These are phyloP conservation scores for Tetrahymena malaccensis DNA, from an alignment of 73 alveolate species.

Conservation along the genomic window DNA sequence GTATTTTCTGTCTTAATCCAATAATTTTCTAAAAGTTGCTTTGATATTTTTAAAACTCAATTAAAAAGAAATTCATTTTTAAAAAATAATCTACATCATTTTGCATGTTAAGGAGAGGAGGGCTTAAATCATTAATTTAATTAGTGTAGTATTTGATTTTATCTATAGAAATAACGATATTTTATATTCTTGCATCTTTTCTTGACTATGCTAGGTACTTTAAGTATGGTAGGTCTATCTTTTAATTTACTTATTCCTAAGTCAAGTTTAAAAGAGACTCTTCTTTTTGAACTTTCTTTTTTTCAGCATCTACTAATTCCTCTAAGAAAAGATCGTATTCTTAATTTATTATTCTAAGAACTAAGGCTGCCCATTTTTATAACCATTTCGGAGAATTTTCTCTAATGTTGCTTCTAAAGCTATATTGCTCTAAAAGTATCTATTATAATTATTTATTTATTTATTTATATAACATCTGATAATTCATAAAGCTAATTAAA, in stretches of 20 bases:
- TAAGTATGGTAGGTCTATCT: background rate
- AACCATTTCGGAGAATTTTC: background rate
- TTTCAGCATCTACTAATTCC: background rate
- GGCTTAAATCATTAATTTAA: background rate
- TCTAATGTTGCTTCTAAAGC: background rate
- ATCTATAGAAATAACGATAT: slow-evolving; percentile 2
- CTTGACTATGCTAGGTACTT: background rate
- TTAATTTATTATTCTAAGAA: background rate
- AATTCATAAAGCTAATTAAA: too few species aligned
- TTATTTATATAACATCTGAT: too few species aligned
- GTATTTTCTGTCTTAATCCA: background rate
- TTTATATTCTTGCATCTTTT: slow-evolving; percentile 14
- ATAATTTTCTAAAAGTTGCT: background rate
- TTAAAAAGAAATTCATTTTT: background rate
- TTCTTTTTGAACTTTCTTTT: background rate
- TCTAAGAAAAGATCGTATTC: background rate
- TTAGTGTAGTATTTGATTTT: slow-evolving; percentile 1
- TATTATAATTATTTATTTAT: background rate
- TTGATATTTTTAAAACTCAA: background rate
- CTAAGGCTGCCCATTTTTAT: background rate
- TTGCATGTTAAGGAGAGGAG: background rate
- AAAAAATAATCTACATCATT: background rate
- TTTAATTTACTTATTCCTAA: background rate
- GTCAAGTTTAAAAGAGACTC: background rate
- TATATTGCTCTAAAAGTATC: background rate